Evolutionary conservation across 352 stramenopile genomes (phyloP).

Genomic region (Globisporangium acanthophoron): DNA sequence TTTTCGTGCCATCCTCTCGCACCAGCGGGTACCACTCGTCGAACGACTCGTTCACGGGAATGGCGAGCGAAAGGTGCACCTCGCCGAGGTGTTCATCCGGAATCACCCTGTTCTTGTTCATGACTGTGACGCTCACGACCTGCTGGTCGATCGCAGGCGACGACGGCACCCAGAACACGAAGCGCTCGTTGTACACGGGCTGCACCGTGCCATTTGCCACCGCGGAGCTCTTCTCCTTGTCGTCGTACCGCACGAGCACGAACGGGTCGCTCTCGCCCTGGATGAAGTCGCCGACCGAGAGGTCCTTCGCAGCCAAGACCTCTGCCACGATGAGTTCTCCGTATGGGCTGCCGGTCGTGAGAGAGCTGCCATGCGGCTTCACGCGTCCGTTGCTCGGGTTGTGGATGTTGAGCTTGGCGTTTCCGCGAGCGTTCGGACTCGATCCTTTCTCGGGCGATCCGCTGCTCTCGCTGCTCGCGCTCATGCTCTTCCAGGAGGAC

Average conservation of each 20-base stretch:
- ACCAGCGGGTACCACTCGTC: constrained; percentile 68
- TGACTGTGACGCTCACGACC: constrained; percentile 43
- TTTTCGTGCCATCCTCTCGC: constrained; percentile 47
- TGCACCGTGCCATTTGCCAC: constrained; percentile 21
- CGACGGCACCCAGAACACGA: constrained; percentile 65
- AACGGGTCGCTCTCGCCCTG: constrained; percentile 36
- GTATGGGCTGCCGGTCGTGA: constrained; percentile 44
- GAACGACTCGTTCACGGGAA: constrained; percentile 64
- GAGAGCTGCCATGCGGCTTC: constrained; percentile 13
- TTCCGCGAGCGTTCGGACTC: constrained; percentile 13
- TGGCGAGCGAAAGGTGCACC: constrained; percentile 58
- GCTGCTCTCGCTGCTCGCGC: constrained; percentile 11
- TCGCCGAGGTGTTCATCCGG: constrained; percentile 54
- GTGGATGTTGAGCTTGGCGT: constrained; percentile 48
- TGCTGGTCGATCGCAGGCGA: constrained; percentile 36
- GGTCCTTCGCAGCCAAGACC: constrained; percentile 45
- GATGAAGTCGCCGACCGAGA: constrained; percentile 32
- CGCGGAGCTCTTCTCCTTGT: constrained; percentile 28
- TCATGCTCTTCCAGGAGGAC: constrained; percentile 43
- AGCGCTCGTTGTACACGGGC: constrained; percentile 58
- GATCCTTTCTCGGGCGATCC: constrained; percentile 4
- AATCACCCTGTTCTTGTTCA: constrained; percentile 33
- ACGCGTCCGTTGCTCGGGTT: constrained; percentile 22
- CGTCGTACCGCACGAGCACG: constrained; percentile 35
- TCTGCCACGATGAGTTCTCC: constrained; percentile 66